Base-by-base conservation (phyloP, 495 filamentous ascomycete species). In the Pyrenula massariospora region DNA sequence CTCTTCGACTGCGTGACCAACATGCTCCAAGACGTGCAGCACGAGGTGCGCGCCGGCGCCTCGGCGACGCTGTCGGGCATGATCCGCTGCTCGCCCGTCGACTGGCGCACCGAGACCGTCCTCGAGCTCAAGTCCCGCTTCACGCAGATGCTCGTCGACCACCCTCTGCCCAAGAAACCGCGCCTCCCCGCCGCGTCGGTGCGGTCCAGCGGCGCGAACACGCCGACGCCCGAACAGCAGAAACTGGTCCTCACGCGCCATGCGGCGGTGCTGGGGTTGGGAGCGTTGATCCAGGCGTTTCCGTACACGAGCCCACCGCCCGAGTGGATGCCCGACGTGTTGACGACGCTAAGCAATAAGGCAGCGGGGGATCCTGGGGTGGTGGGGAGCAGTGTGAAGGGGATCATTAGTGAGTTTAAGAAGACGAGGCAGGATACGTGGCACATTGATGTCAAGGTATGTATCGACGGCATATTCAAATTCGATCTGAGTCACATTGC, bases 371-470 rank as follows among this genome's bases (percentile, higher is more conserved):
- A 97, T 63, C 86, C 89, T 0, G 93, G 93, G 0, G 86, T 93
- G 58, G 91, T 99, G 54, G 94, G 94, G 3, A 94, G 94, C 67
- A 95, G 93, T 59, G 93, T 95, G n/a, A 99, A 99, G 78, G 82
- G 78, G 20, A 91, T 95, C 11, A 75, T 99, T 59, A 90, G 90
- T 50, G 93, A 99, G 62, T 99, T 99, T 69, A 99, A 99, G 74
- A 99, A 97, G 80, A 97, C 94, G 53, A 85, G 93, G 68, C 94
- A 97, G 71, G 93, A 99, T 77, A 99, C 92, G 61, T 99, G 93
- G 93, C 84, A 87, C 64, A 89, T 94, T 49, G 93, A 99, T 77
- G 85, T 94, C 57, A 97, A 95, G 88, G 93, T 96, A 65, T n/a
- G n/a, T n/a, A n/a, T n/a, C n/a, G n/a, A n/a, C n/a, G n/a, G n/a